These are phyloP conservation scores for Cornus kousa DNA, from an alignment of 148 eudicot species.

Conservation along the genomic window DNA sequence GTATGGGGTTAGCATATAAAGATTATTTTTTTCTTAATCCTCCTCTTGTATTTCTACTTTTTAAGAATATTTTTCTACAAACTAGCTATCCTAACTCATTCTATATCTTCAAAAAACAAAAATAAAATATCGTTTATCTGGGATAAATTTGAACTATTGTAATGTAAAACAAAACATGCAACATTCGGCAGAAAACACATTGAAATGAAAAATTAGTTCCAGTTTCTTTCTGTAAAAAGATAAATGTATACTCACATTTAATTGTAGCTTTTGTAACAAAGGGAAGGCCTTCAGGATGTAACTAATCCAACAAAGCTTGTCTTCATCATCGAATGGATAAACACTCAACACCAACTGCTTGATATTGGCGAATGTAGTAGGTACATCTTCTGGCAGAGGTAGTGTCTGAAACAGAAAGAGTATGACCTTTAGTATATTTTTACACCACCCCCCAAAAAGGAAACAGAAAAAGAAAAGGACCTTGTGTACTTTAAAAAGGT, in stretches of 20 bases:
- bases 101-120: too few relatives aligned
- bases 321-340: constrained; percentile 28
- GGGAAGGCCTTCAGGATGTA: constrained; percentile 27
- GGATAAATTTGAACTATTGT: neutral
- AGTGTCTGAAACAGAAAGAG: constrained; percentile 15
- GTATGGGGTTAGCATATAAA: too few relatives aligned
- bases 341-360: constrained; percentile 22
- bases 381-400: constrained; percentile 14
- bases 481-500: too few relatives aligned
- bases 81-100: too few relatives aligned
- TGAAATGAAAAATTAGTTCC: too few relatives aligned
- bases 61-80: too few relatives aligned
- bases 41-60: too few relatives aligned
- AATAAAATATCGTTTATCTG: too few relatives aligned
- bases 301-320: constrained; percentile 23
- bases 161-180: neutral
- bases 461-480: too few relatives aligned
- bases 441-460: too few relatives aligned
- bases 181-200: neutral
- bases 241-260: constrained; percentile 21
- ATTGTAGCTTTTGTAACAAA: constrained; percentile 21
- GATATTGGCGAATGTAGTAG: constrained; percentile 19
- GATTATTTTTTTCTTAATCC: too few relatives aligned
- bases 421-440: neutral
- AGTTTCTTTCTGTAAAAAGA: neutral